Conservation (phyloP, 805 yeast genomes). For the Candida railenensis region DNA sequence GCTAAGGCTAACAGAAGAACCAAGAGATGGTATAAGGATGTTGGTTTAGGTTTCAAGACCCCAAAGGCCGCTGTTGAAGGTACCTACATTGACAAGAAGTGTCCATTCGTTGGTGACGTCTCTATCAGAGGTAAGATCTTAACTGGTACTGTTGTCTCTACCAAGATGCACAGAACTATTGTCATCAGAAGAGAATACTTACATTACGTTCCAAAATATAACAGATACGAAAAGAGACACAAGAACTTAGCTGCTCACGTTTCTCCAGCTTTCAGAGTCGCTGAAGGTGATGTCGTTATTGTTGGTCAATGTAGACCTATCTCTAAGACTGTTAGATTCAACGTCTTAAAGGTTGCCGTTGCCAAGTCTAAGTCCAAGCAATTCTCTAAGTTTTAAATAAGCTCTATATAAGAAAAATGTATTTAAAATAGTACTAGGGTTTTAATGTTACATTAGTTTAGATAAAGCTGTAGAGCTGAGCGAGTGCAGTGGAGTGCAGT, state of each 20-base stretch:
- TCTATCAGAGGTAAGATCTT: constrained; percentile 99
- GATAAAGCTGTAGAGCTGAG: constrained; percentile 3
- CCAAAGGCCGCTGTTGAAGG: constrained; percentile 99
- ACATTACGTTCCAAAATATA: constrained; percentile 99
- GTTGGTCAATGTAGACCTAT: constrained; percentile 99
- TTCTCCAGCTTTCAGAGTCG: constrained; percentile 99
- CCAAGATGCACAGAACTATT: constrained; percentile 99
- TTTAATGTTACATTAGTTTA: constrained; percentile 17
- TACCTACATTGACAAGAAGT: constrained; percentile 99
- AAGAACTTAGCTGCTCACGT: constrained; percentile 99
- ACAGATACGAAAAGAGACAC: constrained; percentile 99
- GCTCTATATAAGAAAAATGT: constrained; percentile 10
- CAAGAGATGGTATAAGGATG: constrained; percentile 99
- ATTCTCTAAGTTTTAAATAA: constrained; percentile 88
- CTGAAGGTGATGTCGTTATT: constrained; percentile 97
- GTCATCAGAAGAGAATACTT: constrained; percentile 99
- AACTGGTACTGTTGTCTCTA: constrained; percentile 99
- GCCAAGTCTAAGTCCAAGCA: constrained; percentile 89
- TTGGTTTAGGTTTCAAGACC: constrained; percentile 99
- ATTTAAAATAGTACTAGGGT: constrained; percentile 11
- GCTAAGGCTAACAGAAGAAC: constrained; percentile 97
- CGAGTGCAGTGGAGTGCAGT: neutral
- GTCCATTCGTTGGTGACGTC: constrained; percentile 97
- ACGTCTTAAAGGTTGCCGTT: constrained; percentile 93
- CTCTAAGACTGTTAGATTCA: constrained; percentile 99